Conservation (phyloP, 1,139 yeast species). For the Kurtzmaniella quercitrusa region DNA sequence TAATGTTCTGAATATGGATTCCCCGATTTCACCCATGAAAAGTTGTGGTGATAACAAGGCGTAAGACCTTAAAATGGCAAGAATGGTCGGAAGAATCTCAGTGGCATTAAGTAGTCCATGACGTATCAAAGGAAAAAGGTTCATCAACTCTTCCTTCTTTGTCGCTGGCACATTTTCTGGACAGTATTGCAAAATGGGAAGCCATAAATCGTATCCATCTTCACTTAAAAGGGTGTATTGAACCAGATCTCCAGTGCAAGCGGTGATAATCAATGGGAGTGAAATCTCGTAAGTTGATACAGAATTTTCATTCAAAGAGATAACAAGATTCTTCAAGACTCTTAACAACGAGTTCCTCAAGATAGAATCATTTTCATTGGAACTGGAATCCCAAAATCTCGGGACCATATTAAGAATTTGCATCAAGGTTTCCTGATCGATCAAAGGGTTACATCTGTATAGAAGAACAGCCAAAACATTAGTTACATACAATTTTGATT, state of each 20-base stretch:
- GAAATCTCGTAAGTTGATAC: conserved; percentile 57
- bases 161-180: conserved; percentile 26
- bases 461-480: conserved; percentile 63
- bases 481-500: conserved; percentile 68
- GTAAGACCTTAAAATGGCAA: conserved; percentile 72
- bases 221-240: conserved; percentile 66
- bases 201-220: conserved; percentile 89
- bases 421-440: conserved; percentile 46
- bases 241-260: conserved; percentile 57
- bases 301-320: conserved; percentile 63
- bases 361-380: conserved; percentile 57
- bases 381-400: conserved; percentile 60
- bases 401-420: conserved; percentile 64
- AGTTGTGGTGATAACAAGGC: conserved; percentile 52
- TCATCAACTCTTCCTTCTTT: conserved; percentile 35
- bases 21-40: conserved; percentile 27
- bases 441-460: conserved; percentile 59
- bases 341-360: conserved; percentile 70
- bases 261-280: conserved; percentile 62
- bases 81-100: conserved; percentile 66
- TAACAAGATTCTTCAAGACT: conserved; percentile 58
- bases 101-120: conserved; percentile 60
- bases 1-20: conserved; percentile 46
- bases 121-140: conserved; percentile 42
- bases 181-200: conserved; percentile 56